phyloP scores from a whole-genome alignment of 2,329 filamentous ascomycete genomes.

The Hypoxylon sp. region DNA sequence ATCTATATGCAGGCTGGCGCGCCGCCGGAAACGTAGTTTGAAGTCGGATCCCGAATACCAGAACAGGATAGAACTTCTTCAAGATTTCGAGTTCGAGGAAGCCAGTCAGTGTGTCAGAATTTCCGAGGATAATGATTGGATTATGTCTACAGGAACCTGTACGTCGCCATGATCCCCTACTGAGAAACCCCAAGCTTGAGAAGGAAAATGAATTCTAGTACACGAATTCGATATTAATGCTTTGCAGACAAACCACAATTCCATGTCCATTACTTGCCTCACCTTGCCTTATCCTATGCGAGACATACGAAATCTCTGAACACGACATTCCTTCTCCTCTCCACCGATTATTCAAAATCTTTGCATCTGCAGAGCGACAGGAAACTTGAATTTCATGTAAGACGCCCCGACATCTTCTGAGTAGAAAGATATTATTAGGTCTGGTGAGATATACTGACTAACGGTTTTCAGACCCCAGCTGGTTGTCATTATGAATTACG shows the following conservation, averaged over 20 bases:
- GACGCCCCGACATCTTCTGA: background rate
- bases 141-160: constrained; percentile 89
- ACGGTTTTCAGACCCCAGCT: constrained; percentile 45
- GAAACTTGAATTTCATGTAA: constrained; percentile 85
- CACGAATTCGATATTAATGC: constrained; percentile 16
- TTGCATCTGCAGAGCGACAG: constrained; percentile 94
- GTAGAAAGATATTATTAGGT: background rate
- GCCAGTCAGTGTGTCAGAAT: constrained; percentile 91
- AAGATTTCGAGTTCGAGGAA: constrained; percentile 98
- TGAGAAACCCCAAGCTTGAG: background rate
- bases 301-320: constrained; percentile 94
- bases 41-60: constrained; percentile 95
- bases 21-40: constrained; percentile 88
- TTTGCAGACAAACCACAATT: constrained; percentile 77
- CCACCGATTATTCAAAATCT: constrained; percentile 93
- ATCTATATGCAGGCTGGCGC: constrained; percentile 69
- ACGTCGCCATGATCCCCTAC: constrained; percentile 51
- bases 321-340: constrained; percentile 89
- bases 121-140: constrained; percentile 96
- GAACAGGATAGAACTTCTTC: constrained; percentile 92
- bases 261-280: constrained; percentile 94
- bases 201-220: background rate
- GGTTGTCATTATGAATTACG: constrained; percentile 92
- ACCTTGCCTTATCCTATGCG: constrained; percentile 92
- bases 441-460: background rate